Percentiles rank a stretch among this genome's conserved stretches.
phyloP scores from a whole-genome alignment of 148 eudicot genomes.

The Rhododendron vialii region DNA sequence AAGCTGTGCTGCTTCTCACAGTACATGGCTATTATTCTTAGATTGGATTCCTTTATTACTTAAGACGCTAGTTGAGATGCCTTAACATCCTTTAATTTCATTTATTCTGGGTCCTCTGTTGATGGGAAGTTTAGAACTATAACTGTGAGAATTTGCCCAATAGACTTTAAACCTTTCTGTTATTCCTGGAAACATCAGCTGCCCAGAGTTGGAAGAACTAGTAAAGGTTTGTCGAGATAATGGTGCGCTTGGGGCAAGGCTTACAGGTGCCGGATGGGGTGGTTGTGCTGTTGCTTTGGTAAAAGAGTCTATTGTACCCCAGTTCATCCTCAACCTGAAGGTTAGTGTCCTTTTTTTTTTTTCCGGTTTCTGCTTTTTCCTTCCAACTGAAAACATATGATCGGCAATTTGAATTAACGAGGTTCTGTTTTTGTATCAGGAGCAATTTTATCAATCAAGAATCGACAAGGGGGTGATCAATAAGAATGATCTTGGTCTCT shows the following conservation, averaged over 20 bases:
- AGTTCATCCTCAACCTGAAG: slow-evolving; percentile 86
- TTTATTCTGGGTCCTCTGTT: background rate
- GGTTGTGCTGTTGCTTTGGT: slow-evolving; percentile 93
- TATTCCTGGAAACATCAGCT: slow-evolving; percentile 29
- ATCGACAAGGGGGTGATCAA: slow-evolving; percentile 69
- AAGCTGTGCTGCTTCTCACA: background rate
- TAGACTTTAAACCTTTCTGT: background rate
- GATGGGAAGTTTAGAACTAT: background rate
- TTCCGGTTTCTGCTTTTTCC: background rate
- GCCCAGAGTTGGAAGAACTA: slow-evolving; percentile 93
- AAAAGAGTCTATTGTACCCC: slow-evolving; percentile 73
- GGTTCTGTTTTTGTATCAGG: slow-evolving; percentile 33
- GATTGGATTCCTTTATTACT: background rate
- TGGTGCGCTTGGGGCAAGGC: slow-evolving; percentile 91
- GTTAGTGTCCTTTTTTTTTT: slow-evolving; percentile 23
- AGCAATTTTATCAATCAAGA: slow-evolving; percentile 71
- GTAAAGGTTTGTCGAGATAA: slow-evolving; percentile 66
- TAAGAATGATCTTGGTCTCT: slow-evolving; percentile 66
- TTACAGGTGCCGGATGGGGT: slow-evolving; percentile 99
- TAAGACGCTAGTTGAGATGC: background rate
- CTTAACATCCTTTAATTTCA: background rate
- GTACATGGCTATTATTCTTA: background rate
- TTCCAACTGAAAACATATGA: background rate
- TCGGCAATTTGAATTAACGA: background rate
- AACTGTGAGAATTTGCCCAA: background rate